Percentiles rank a stretch among this genome's conserved stretches.
These are phyloP conservation scores for Penicillium robsamsonii DNA, from an alignment of 495 filamentous ascomycete species.

Conservation along the genomic window DNA sequence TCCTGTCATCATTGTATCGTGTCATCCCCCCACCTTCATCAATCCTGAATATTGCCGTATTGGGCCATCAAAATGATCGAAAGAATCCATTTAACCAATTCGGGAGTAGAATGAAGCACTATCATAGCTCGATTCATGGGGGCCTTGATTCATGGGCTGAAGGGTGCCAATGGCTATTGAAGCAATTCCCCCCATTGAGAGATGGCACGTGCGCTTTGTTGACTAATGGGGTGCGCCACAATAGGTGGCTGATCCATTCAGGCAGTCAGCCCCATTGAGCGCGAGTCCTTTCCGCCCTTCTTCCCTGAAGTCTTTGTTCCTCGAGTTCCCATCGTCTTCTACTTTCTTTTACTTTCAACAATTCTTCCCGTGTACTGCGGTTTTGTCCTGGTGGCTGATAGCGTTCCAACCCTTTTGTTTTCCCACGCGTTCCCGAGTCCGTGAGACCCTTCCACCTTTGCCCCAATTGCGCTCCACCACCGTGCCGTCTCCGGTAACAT, in stretches of 20 bases:
- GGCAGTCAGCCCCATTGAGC: slow-evolving; percentile 14
- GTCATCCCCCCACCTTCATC: slow-evolving; percentile 3
- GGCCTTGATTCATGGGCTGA: slow-evolving; percentile 1
- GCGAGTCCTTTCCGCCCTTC: slow-evolving; percentile 30
- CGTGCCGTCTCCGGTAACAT: slow-evolving; percentile 16
- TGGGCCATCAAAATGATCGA: not conserved
- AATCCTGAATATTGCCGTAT: slow-evolving; percentile 2
- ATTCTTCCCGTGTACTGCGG: slow-evolving; percentile 4
- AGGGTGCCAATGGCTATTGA: slow-evolving; percentile 14
- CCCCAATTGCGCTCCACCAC: slow-evolving; percentile 28
- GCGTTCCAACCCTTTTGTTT: slow-evolving; percentile 4
- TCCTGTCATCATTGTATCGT: slow-evolving; percentile 22
- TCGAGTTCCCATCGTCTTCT: slow-evolving; percentile 13
- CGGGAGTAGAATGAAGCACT: slow-evolving; percentile 1
- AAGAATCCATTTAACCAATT: not conserved
- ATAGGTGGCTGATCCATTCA: slow-evolving; percentile 21
- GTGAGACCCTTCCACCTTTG: slow-evolving; percentile 19
- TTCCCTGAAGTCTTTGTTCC: slow-evolving; percentile 6
- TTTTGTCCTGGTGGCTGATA: not conserved
- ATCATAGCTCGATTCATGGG: slow-evolving; percentile 7
- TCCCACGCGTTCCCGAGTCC: slow-evolving; percentile 28
- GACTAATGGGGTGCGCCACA: slow-evolving; percentile 23
- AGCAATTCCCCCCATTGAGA: slow-evolving; percentile 13
- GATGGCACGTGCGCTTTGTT: slow-evolving; percentile 24
- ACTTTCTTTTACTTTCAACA: slow-evolving; percentile 12